Evolutionary conservation across 2,329 filamentous ascomycete genomes (phyloP).

Genomic region (Purpureocillium lavendulum): DNA sequence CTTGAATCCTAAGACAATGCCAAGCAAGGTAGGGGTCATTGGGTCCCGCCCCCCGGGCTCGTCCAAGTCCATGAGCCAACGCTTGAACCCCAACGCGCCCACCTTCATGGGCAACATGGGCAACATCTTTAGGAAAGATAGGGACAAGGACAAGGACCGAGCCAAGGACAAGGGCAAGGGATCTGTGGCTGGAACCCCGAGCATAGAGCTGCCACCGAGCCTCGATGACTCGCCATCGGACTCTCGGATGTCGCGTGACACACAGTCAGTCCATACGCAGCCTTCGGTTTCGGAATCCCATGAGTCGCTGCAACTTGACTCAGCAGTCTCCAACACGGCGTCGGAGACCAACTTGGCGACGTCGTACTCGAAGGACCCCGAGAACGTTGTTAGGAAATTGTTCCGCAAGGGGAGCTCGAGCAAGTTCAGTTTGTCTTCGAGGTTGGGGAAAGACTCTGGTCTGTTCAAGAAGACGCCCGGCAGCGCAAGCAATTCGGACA

Average conservation of each 20-base stretch:
- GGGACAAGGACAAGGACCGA: constrained; percentile 30
- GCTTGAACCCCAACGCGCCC: constrained; percentile 80
- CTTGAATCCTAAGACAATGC: constrained; percentile 41
- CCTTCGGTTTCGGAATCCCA: constrained; percentile 52
- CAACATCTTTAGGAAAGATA: constrained; percentile 48
- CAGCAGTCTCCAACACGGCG: constrained; percentile 45
- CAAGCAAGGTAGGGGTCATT: constrained; percentile 61
- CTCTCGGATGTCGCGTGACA: constrained; percentile 47
- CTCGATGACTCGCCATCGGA: constrained; percentile 42
- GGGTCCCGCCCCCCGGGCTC: constrained; percentile 60
- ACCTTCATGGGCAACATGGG: constrained; percentile 75
- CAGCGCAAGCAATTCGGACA: constrained; percentile 49
- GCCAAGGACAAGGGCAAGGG: constrained; percentile 25
- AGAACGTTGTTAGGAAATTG: constrained; percentile 51
- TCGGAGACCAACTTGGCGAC: constrained; percentile 40
- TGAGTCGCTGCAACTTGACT: constrained; percentile 49
- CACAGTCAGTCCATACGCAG: constrained; percentile 48
- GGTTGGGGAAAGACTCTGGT: constrained; percentile 43
- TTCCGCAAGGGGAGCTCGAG: constrained; percentile 58
- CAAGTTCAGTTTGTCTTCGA: constrained; percentile 55
- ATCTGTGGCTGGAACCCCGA: constrained; percentile 30
- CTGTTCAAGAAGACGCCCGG: constrained; percentile 53
- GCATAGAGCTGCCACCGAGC: constrained; percentile 25
- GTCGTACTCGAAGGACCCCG: constrained; percentile 38
- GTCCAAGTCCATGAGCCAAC: constrained; percentile 42